Evolutionary conservation across 2,329 filamentous ascomycete genomes (phyloP), one percentile per base, ranked within the genome.

Genomic region (Erysiphe pulchra): DNA sequence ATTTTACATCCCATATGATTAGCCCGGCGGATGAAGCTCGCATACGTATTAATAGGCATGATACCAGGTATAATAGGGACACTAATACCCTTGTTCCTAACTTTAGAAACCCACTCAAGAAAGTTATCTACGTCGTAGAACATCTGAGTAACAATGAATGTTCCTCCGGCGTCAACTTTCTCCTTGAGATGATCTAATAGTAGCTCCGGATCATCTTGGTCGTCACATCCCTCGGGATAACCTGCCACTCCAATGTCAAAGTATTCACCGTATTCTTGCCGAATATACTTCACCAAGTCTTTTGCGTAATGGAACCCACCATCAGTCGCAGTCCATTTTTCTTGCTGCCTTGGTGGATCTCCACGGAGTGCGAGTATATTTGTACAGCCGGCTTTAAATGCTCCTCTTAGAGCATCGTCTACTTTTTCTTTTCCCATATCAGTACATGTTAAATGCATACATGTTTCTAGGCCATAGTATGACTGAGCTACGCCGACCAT

Each of bases 51-150:
- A 55, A 98, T 95, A 1, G 83, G 83, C 79, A 92, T 87, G 58
- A 87, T 87, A 20, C 84, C 85, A 2, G 81, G 80, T 43, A 92
- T 72, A 52, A 92, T 90, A 14, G 82, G 82, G 31, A 90, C 68
- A 24, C 65, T 77, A 57, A 98, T 87, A 42, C 90, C 90, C 56
- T 75, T 77, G 45, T 77, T 83, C 44, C 86, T 79, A 48, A 87
- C 85, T 59, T 82, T 90, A 53, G 73, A 68, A 34, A 92, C 80
- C 90, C 90, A 98, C 45, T 77, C 72, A 46, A 95, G 63, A 63
- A 98, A 98, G 59, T 90, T 87, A 57, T 98, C 87, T 44, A 75
- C 86, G 57, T 98, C 87, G 66, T 98, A 98, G 64, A 95, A 95
- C 90, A 98, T 98, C 65, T 98, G 90, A 0, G 90, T 95, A 46